Base-by-base conservation (phyloP, 2,329 filamentous ascomycete species). In the Colletotrichum scovillei region DNA sequence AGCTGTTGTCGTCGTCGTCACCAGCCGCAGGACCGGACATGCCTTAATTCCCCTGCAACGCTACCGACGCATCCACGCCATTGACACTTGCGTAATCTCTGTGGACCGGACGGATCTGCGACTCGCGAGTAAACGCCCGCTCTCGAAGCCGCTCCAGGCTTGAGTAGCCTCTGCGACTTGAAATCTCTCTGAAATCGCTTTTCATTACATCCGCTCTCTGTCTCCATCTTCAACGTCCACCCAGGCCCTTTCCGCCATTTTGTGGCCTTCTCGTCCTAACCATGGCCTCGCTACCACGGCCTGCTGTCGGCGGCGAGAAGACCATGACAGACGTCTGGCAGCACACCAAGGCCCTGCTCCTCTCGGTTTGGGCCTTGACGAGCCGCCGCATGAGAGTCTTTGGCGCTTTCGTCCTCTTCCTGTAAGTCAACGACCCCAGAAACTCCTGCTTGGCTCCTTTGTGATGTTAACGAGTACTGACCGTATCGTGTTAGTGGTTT, bases 351-450 rank as follows among this genome's bases (percentile, higher is more conserved):
- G 68, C 66, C 28, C 66, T 82, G 22, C 55, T 67, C 7, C 38
- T 78, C 24, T 76, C 78, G 30, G 62, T 78, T 52, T 84, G 82
- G 83, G 75, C 77, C 19, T 78, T 77, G 71, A 83, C 79, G 3
- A 81, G 79, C 16, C 79, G 80, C 52, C 81, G 83, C 9, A 81
- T 83, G 76, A 79, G 80, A 55, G 57, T 81, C 9, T 70, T 77
- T 19, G 77, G 77, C 49, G 76, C 75, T 5, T 73, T 82, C 28
- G 52, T 82, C 16, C n/a, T 82, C n/a, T 72, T 84, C 59, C 63
- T 80, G 80, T 82, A 76, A 75, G 81, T 75, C 19, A 7, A 69
- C 16, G n/a, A 16, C 60, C 63, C 42, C 12, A 35, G 38, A n/a
- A 12, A 49, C 22, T n/a, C 30, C 49, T 6, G 49, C 12, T 24